Conservation (phyloP, 1,284 basidiomycete species). For the Ceratobasidium sp. region DNA sequence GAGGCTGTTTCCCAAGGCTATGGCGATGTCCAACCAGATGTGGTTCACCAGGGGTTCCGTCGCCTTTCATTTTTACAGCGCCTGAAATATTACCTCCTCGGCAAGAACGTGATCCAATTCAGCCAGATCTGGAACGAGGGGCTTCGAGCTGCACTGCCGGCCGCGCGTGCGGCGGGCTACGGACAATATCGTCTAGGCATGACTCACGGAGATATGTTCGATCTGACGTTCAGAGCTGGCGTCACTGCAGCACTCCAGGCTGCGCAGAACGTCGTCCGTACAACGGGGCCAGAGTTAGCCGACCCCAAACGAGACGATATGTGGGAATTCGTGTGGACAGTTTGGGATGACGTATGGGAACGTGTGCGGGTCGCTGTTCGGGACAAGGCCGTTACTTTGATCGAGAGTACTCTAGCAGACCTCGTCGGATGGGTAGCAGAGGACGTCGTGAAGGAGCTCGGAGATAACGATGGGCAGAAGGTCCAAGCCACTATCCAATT, state of each 20-base stretch:
- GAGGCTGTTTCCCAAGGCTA: slow-evolving; percentile 29
- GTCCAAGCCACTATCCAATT: too few species aligned
- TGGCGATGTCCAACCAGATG: slow-evolving; percentile 8
- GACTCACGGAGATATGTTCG: slow-evolving; percentile 34
- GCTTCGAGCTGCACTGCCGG: too few species aligned
- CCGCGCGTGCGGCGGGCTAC: too few species aligned
- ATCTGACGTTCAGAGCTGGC: slow-evolving; percentile 13
- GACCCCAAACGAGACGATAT: slow-evolving; percentile 24
- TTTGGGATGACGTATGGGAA: slow-evolving; percentile 29
- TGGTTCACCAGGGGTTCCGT: too few species aligned
- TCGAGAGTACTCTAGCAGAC: slow-evolving; percentile 7
- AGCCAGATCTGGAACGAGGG: too few species aligned
- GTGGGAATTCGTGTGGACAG: slow-evolving; percentile 24
- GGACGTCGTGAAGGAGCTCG: too few species aligned
- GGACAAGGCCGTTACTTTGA: background rate
- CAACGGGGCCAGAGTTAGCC: background rate
- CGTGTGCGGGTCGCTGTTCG: background rate
- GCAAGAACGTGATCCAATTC: too few species aligned
- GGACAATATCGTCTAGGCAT: too few species aligned
- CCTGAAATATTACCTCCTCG: too few species aligned
- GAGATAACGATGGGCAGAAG: too few species aligned
- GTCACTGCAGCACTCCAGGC: slow-evolving; percentile 13
- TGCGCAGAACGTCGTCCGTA: background rate
- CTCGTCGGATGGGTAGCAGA: slow-evolving; percentile 17
- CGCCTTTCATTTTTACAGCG: too few species aligned